Percentiles rank a stretch among this genome's conserved stretches.
Evolutionary conservation across 2,329 filamentous ascomycete species (phyloP).

Genomic region (Xylariaceae sp.): DNA sequence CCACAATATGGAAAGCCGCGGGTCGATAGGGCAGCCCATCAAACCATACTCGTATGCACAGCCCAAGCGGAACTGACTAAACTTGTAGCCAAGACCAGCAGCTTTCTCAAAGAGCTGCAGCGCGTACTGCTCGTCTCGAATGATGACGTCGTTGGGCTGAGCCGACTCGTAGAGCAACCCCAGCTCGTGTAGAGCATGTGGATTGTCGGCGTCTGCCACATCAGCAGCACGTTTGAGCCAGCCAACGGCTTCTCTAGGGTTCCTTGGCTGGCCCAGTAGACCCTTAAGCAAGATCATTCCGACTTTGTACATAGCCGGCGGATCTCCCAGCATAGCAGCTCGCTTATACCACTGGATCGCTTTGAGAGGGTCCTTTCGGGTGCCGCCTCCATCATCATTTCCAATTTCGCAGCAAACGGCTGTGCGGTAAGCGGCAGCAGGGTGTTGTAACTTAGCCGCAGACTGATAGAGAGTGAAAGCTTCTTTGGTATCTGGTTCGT

Average conservation of each 20-base stretch:
- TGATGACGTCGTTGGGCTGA: slow-evolving; percentile 64
- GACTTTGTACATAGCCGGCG: slow-evolving; percentile 96
- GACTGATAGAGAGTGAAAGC: slow-evolving; percentile 92
- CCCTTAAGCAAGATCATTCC: slow-evolving; percentile 95
- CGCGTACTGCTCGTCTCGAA: slow-evolving; percentile 79
- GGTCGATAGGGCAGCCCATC: slow-evolving; percentile 77
- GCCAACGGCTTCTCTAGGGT: slow-evolving; percentile 78
- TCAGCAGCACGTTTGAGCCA: slow-evolving; percentile 95
- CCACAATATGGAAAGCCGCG: slow-evolving; percentile 84
- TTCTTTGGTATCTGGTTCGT: slow-evolving; percentile 81
- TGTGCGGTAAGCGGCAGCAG: slow-evolving; percentile 84
- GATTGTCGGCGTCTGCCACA: slow-evolving; percentile 81
- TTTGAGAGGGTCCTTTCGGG: slow-evolving; percentile 83
- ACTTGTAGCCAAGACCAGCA: slow-evolving; percentile 87
- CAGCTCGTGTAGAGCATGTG: slow-evolving; percentile 90
- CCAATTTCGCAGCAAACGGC: slow-evolving; percentile 98
- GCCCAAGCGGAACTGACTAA: slow-evolving; percentile 86
- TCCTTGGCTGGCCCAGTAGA: slow-evolving; percentile 78
- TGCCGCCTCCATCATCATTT: slow-evolving; percentile 89
- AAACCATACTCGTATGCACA: slow-evolving; percentile 86
- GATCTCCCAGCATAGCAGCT: slow-evolving; percentile 83
- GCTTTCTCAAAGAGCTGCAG: slow-evolving; percentile 79
- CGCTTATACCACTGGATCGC: slow-evolving; percentile 98
- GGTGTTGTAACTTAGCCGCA: slow-evolving; percentile 83
- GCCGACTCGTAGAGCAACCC: slow-evolving; percentile 63